Evolutionary conservation across 1,139 yeast species (phyloP), one percentile per base, ranked within the genome.

Genomic region (Protomyces macrosporus): DNA sequence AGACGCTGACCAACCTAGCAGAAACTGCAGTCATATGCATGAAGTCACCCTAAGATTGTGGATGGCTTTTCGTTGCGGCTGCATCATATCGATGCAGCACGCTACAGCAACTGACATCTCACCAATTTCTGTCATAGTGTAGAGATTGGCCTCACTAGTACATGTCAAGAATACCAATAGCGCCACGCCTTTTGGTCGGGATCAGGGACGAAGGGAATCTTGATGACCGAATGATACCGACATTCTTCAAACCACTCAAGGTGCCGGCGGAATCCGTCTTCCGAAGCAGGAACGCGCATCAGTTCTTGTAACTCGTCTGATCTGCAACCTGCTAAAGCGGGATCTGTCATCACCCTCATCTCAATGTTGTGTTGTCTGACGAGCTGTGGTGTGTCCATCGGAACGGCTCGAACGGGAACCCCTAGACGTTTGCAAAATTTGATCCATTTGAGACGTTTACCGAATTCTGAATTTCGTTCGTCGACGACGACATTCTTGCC

Each of bases 401-500:
- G 36, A n/a, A 56, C 42, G 35, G 52, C 63, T 32, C 14, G 63
- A 39, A 34, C 30, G 34, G 6, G 35, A 7, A 23, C 32, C 32
- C 10, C 51, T 32, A n/a, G 45, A 3, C n/a, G 6, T 14, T 4
- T 23, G n/a, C 40, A 34, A 12, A 65, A 45, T 6, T 9, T 14
- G 32, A 62, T 36, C 66, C 66, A 65, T 10, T 45, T 53, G 14
- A 40, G 42, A 14, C 66, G 55, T 35, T 65, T 48, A 23, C 50
- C 59, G 6, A n/a, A n/a, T 16, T 45, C 60, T 32, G 65, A 58
- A 48, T 57, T 65, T 14, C 65, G 63, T 35, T 55, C 56, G 45
- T 65, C 66, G 14, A 65, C 54, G 30, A 60, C 63, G 10, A 65
- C 63, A 14, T 54, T 54, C n/a, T 57, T 23, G 2, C 65, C 65